Conservation (phyloP, 495 filamentous ascomycete species). For the Achaetomiella virescens region DNA sequence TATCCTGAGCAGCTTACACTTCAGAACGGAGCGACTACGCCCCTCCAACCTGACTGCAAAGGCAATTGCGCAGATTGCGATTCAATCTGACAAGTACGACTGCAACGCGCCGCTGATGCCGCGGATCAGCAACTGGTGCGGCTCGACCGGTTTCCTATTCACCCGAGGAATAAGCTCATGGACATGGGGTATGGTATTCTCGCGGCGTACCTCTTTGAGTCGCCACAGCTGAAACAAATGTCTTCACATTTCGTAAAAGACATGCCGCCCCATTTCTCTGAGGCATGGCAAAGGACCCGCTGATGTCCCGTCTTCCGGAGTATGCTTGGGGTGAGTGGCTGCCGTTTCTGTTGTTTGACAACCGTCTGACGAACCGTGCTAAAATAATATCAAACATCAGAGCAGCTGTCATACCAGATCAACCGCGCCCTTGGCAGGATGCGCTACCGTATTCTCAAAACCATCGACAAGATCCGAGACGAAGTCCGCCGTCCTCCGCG, state of each 20-base stretch:
- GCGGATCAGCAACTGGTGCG: constrained; percentile 3
- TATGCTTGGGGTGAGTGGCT: no score
- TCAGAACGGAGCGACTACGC: not conserved
- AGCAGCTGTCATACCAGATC: no score
- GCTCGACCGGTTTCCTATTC: not conserved
- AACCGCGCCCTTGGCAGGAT: no score
- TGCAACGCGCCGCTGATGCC: not conserved
- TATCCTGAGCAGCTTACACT: not conserved
- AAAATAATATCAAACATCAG: no score
- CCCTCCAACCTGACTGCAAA: not conserved
- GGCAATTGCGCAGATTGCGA: not conserved
- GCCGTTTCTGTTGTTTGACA: no score
- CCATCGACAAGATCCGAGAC: no score
- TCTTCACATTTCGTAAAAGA: not conserved
- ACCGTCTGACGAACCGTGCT: no score
- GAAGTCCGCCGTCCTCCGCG: no score
- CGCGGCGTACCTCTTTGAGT: constrained; percentile 2
- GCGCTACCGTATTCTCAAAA: no score
- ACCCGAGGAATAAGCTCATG: not conserved
- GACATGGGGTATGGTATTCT: constrained; percentile 3
- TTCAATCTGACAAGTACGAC: constrained; percentile 8
- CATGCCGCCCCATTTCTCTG: not conserved
- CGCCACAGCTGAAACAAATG: not conserved
- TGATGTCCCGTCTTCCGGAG: not conserved
- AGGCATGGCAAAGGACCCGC: not conserved